phyloP scores from a whole-genome alignment of 2,329 filamentous ascomycete species.

The Colletotrichum sp. region DNA sequence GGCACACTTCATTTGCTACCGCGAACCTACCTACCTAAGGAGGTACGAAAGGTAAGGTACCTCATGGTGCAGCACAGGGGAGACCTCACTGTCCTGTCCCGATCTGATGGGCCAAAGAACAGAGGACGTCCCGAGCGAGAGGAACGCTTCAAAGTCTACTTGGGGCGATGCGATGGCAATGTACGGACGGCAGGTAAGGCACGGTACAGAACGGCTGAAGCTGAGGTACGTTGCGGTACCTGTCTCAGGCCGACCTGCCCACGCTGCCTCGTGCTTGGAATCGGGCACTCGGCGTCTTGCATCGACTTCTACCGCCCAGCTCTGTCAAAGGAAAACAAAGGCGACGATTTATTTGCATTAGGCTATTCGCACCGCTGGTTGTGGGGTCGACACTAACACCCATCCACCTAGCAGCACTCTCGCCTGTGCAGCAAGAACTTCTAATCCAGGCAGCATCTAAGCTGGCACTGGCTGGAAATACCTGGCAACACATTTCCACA shows the following conservation, averaged over 20 bases:
- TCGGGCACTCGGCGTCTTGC: neutral
- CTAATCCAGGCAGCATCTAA: neutral
- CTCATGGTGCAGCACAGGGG: neutral
- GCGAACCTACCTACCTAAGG: neutral
- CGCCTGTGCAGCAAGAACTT: neutral
- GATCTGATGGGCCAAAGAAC: neutral
- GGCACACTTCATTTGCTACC: neutral
- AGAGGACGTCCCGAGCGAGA: conserved; percentile 9
- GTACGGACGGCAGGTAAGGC: neutral
- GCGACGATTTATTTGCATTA: neutral
- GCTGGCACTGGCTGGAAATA: too few relatives aligned
- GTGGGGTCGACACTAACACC: neutral
- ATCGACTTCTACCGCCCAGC: neutral
- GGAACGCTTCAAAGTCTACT: conserved; percentile 3
- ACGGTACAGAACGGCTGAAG: neutral
- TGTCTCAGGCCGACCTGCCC: neutral
- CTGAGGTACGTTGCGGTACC: neutral
- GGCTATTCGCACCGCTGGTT: neutral
- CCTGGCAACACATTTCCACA: neutral
- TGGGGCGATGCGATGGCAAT: neutral
- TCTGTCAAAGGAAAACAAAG: neutral
- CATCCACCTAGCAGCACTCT: neutral
- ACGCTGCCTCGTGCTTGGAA: neutral
- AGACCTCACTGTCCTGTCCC: neutral
- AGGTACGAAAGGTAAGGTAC: neutral